Base-by-base conservation (phyloP, 2,329 filamentous ascomycete species). In the Xylogone sp. region DNA sequence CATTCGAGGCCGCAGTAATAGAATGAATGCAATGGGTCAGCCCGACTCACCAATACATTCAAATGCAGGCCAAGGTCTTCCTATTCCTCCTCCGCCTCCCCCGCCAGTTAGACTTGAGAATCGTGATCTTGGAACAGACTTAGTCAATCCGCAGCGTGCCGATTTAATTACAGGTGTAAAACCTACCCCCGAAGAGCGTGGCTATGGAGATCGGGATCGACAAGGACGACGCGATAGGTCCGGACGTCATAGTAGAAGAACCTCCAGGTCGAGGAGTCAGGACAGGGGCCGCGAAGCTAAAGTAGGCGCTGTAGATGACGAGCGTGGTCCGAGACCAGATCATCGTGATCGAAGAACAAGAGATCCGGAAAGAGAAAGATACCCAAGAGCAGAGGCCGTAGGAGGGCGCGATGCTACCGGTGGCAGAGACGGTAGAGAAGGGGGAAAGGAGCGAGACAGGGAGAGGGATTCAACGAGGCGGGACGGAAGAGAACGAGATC, bases 81-180 rank as follows among this genome's bases (percentile, higher is more conserved):
- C 82, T 2, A 76, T 77, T 1, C 78, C 79, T 20, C 77, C 75
- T 18, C 79, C 81, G 7, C 77, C 80, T 4, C 69, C 74, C 6
- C 69, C 74, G 16, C 77, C 77, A 2, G 76, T 78, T 0, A 57
- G 55, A 48, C 49, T 54, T n/a, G 56, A 57, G 2, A n/a, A 46
- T 22, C 58, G 56, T 45, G 62, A 65, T 43, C 16, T 45, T 21
- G 53, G 48, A 6, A 52, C 56, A 55, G 61, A 63, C 27, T 22
- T 59, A 7, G 51, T 64, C 4, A 64, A 63, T 34, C 56, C 59
- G 29, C 58, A 59, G 10, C 60, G 64, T 22, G 58, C 50, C 42
- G 65, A 66, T 54, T 49, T 66, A 1, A 62, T 67, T 34, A 62
- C 59, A 39, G 61, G 56, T 24, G 50, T 49, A 39, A 47, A 46